These are phyloP conservation scores for Penicillium fuscoglaucum DNA, from an alignment of 2,329 filamentous ascomycete species.

Conservation along the genomic window DNA sequence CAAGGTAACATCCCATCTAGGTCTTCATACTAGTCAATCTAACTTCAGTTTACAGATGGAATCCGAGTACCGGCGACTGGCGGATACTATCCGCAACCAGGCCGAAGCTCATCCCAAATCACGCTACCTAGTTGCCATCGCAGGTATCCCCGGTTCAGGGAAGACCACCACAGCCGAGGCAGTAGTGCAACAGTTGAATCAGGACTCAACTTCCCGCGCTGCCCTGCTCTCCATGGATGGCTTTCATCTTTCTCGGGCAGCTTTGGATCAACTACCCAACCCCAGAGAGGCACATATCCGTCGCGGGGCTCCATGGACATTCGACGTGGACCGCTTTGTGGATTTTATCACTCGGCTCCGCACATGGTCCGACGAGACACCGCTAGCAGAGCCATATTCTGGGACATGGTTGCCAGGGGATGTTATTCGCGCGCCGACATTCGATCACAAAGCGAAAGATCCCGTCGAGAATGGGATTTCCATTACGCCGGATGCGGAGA, in stretches of 20 bases:
- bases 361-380: conserved; percentile 25
- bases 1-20: background rate
- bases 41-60: conserved; percentile 23
- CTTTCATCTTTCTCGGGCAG: conserved; percentile 36
- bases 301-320: conserved; percentile 43
- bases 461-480: conserved; percentile 31
- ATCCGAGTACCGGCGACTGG: conserved; percentile 22
- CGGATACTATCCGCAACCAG: conserved; percentile 19
- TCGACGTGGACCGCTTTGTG: conserved; percentile 34
- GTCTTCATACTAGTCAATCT: background rate
- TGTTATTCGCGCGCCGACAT: conserved; percentile 32
- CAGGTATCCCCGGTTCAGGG: conserved; percentile 37
- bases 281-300: conserved; percentile 35
- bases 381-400: conserved; percentile 6
- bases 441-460: conserved; percentile 40
- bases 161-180: conserved; percentile 37
- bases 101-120: conserved; percentile 17
- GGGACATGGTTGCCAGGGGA: conserved; percentile 13
- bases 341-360: conserved; percentile 30
- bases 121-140: conserved; percentile 32
- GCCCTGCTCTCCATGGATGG: conserved; percentile 41
- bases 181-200: conserved; percentile 31
- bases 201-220: conserved; percentile 9
- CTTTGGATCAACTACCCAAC: conserved; percentile 35
- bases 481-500: conserved; percentile 25